Evolutionary conservation across 805 yeast genomes (phyloP).

Genomic region (Saitoella complicata): DNA sequence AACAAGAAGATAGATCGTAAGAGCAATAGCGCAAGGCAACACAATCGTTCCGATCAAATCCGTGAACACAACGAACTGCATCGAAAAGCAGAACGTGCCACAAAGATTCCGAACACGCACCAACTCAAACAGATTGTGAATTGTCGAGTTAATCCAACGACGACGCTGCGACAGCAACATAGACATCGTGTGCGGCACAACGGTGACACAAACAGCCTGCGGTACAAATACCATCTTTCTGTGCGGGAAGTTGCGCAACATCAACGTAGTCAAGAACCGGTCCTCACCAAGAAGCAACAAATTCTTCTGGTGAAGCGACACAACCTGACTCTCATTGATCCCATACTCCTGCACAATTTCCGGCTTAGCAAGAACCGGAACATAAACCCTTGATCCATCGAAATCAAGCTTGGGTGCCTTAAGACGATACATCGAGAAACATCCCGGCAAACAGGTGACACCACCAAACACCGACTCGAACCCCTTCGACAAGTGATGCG

Average conservation of each 20-base stretch:
- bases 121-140: slow-evolving; percentile 81
- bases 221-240: slow-evolving; percentile 77
- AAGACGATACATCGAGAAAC: slow-evolving; percentile 85
- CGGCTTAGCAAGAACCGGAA: slow-evolving; percentile 82
- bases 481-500: slow-evolving; percentile 89
- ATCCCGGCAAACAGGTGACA: slow-evolving; percentile 91
- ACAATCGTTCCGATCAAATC: slow-evolving; percentile 81
- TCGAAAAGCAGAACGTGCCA: slow-evolving; percentile 88
- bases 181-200: slow-evolving; percentile 64
- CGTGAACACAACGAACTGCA: slow-evolving; percentile 78
- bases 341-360: slow-evolving; percentile 85
- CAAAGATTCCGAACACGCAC: slow-evolving; percentile 73
- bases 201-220: slow-evolving; percentile 83
- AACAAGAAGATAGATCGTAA: slow-evolving; percentile 66
- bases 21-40: slow-evolving; percentile 71
- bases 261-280: slow-evolving; percentile 67
- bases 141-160: slow-evolving; percentile 94
- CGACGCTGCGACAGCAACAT: slow-evolving; percentile 84
- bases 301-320: slow-evolving; percentile 75
- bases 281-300: slow-evolving; percentile 80
- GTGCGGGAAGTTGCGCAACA: slow-evolving; percentile 79
- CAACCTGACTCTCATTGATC: slow-evolving; percentile 49
- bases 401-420: slow-evolving; percentile 64
- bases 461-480: slow-evolving; percentile 88
- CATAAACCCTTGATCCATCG: slow-evolving; percentile 53